phyloP scores from a whole-genome alignment of 208 protist species.

The Lotmaria passim region DNA sequence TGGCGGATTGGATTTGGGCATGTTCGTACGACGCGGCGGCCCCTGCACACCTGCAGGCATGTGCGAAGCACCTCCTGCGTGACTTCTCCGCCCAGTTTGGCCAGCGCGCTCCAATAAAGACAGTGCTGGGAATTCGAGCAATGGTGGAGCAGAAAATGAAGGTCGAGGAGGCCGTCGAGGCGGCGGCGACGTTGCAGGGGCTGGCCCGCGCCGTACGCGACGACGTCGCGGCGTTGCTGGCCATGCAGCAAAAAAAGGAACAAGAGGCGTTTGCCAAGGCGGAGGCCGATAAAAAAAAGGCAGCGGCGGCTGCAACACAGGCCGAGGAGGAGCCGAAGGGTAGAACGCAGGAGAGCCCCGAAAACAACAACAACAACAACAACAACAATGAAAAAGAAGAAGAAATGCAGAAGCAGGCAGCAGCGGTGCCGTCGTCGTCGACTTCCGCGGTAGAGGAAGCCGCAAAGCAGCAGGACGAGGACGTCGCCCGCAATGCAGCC shows the following conservation, averaged over 20 bases:
- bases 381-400: neutral
- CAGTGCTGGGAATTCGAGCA: conserved; percentile 95
- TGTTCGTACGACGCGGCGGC: conserved; percentile 93
- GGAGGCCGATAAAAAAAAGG: neutral
- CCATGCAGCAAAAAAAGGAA: conserved; percentile 16
- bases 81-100: conserved; percentile 79
- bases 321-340: neutral
- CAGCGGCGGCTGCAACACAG: neutral
- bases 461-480: conserved; percentile 32
- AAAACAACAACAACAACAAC: too few relatives aligned
- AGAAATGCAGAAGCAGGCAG: too few relatives aligned
- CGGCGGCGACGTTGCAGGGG: neutral
- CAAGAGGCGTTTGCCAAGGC: neutral
- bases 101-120: conserved; percentile 95
- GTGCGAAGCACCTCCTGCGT: conserved; percentile 96
- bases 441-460: conserved; percentile 24
- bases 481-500: neutral
- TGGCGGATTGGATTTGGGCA: conserved; percentile 91
- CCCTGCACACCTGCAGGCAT: conserved; percentile 97
- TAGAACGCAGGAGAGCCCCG: neutral
- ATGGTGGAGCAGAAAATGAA: conserved; percentile 94
- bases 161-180: neutral
- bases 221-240: conserved; percentile 15
- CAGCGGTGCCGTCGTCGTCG: too few relatives aligned
- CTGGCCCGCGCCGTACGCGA: conserved; percentile 2